A percentile compares a stretch with the other conserved stretches of the same genome.
phyloP scores from a whole-genome alignment of 352 stramenopile species.

The Globisporangium rhizosaccharum region DNA sequence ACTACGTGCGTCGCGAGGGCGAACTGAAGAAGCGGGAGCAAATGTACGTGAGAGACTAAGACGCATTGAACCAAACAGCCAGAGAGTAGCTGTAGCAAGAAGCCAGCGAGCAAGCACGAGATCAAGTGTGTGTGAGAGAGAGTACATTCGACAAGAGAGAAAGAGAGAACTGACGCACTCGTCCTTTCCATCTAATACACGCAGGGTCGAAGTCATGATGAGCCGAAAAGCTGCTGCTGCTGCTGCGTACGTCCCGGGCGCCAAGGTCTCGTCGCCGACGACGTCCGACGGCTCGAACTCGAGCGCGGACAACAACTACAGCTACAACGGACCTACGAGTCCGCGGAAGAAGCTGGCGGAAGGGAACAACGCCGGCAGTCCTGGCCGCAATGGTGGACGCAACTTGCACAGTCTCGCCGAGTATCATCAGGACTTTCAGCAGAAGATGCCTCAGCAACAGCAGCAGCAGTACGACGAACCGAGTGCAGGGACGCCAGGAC shows the following conservation, averaged over 20 bases:
- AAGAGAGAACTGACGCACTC: not conserved
- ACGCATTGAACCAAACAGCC: not conserved
- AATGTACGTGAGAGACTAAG: slow-evolving; percentile 38
- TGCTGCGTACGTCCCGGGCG: slow-evolving; percentile 21
- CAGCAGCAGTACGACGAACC: slow-evolving; percentile 8
- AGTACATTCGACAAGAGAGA: no score
- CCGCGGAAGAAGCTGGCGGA: slow-evolving; percentile 14
- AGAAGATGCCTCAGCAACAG: slow-evolving; percentile 12
- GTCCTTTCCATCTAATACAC: slow-evolving; percentile 4
- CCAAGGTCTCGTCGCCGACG: slow-evolving; percentile 59
- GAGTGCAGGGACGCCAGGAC: not conserved
- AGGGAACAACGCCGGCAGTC: slow-evolving; percentile 45
- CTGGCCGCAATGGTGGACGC: slow-evolving; percentile 19
- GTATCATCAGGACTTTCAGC: slow-evolving; percentile 37
- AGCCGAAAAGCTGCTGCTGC: slow-evolving; percentile 45
- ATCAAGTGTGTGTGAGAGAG: no score
- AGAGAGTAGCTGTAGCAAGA: not conserved
- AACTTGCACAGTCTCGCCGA: slow-evolving; percentile 25
- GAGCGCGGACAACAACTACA: slow-evolving; percentile 67
- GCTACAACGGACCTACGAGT: slow-evolving; percentile 28
- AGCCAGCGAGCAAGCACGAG: no score
- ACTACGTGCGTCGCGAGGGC: slow-evolving; percentile 69
- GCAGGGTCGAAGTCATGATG: slow-evolving; percentile 66
- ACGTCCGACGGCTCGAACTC: slow-evolving; percentile 76
- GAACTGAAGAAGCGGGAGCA: slow-evolving; percentile 84